Evolutionary conservation across 805 yeast species (phyloP).

Genomic region (Metschnikowia picachoensis): DNA sequence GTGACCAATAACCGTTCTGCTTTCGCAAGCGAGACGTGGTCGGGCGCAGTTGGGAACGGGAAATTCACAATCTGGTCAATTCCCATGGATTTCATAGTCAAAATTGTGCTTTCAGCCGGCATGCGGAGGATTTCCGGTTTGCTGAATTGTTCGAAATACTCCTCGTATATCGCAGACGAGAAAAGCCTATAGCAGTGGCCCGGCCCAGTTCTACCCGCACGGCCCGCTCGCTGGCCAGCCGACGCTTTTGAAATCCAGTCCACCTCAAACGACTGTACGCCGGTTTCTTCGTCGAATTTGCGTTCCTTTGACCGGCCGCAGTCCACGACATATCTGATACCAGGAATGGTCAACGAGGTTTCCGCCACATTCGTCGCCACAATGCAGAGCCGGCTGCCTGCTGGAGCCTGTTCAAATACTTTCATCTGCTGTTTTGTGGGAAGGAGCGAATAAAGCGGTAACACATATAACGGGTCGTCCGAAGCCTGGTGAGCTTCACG

Average conservation of each 20-base stretch:
- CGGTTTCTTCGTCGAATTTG: conserved; percentile 72
- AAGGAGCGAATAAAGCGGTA: conserved; percentile 86
- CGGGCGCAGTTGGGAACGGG: conserved; percentile 96
- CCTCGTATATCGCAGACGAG: conserved; percentile 91
- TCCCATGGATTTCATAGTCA: conserved; percentile 96
- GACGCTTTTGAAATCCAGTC: conserved; percentile 95
- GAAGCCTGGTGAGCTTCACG: conserved; percentile 67
- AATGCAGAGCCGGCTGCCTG: conserved; percentile 81
- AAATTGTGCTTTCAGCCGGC: conserved; percentile 96
- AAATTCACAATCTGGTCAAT: conserved; percentile 85
- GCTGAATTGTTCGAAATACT: conserved; percentile 77
- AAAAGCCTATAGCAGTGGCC: conserved; percentile 93
- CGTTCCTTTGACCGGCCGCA: conserved; percentile 93
- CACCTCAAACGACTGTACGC: conserved; percentile 88
- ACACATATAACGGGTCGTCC: conserved; percentile 77
- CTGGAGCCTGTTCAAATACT: conserved; percentile 83
- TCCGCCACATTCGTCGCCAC: conserved; percentile 98
- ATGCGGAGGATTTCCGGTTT: conserved; percentile 87
- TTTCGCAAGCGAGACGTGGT: conserved; percentile 48
- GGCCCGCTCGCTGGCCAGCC: conserved; percentile 91
- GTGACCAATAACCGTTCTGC: conserved; percentile 67
- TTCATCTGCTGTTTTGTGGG: conserved; percentile 96
- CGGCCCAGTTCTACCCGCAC: conserved; percentile 99
- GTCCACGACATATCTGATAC: conserved; percentile 90
- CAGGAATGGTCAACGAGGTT: conserved; percentile 94